Conservation (phyloP, 169 alveolate genomes). For the Perkinsus marinus region DNA sequence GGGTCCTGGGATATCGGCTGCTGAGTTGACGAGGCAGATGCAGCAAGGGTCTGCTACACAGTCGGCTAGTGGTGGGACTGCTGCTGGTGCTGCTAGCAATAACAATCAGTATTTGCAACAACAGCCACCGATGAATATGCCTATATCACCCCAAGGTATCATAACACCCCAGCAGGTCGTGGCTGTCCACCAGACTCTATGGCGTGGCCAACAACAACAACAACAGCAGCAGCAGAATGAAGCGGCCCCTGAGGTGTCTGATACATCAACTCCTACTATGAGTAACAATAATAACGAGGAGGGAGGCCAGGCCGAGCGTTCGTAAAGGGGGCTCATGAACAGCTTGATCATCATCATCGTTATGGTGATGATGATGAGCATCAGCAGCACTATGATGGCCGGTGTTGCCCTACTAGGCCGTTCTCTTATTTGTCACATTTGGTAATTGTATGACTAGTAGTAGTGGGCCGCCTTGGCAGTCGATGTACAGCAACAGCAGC, state of each 20-base stretch:
- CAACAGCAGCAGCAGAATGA: not conserved
- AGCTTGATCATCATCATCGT: no score
- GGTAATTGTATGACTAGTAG: no score
- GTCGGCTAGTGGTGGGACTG: not conserved
- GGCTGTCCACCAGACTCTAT: not conserved
- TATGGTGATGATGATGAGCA: no score
- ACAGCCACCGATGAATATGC: not conserved
- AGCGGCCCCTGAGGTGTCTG: not conserved
- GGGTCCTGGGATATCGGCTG: not conserved
- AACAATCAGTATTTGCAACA: no score
- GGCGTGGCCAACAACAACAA: not conserved
- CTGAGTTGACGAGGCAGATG: not conserved
- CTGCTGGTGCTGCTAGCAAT: no score
- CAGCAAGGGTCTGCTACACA: not conserved
- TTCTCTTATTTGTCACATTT: not conserved
- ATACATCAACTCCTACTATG: not conserved
- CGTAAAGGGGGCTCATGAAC: no score
- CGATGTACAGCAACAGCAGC: not conserved
- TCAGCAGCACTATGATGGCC: no score
- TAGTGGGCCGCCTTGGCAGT: not conserved
- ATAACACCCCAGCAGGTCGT: not conserved
- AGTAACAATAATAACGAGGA: no score
- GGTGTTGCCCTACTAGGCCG: not conserved
- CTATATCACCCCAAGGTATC: not conserved
- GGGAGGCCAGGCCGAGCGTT: no score